These are phyloP conservation scores for Bothriochloa decipiens DNA, from an alignment of 176 grass and related monocot genomes.

Conservation along the genomic window DNA sequence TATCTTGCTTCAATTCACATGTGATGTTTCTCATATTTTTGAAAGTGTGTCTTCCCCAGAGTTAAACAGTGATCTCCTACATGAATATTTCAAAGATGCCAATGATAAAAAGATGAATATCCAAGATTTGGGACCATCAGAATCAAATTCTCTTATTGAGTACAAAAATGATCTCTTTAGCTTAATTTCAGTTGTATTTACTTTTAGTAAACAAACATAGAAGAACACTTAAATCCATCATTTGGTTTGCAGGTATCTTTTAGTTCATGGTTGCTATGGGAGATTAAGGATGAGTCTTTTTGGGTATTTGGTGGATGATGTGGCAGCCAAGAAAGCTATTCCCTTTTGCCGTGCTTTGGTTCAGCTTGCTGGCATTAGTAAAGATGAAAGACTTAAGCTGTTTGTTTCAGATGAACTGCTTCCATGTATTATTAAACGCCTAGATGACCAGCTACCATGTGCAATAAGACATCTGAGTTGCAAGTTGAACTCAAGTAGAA, in stretches of 20 bases:
- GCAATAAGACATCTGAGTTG: constrained; percentile 47
- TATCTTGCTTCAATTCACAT: constrained; percentile 60
- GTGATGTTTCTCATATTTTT: constrained; percentile 61
- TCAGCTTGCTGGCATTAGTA: constrained; percentile 49
- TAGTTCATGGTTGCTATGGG: constrained; percentile 51
- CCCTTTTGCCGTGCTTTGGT: constrained; percentile 60
- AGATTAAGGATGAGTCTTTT: constrained; percentile 54
- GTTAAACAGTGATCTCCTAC: constrained; percentile 46
- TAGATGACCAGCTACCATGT: constrained; percentile 21
- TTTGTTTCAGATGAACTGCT: constrained; percentile 72
- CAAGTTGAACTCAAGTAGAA: constrained; percentile 43
- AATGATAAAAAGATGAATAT: constrained; percentile 41
- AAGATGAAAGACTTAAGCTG: constrained; percentile 46
- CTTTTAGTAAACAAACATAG: constrained; percentile 1
- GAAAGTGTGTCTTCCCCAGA: constrained; percentile 44
- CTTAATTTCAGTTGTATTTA: neutral
- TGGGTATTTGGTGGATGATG: constrained; percentile 67
- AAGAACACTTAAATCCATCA: neutral
- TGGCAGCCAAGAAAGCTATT: constrained; percentile 47
- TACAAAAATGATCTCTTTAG: constrained; percentile 31
- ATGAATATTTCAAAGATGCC: constrained; percentile 45
- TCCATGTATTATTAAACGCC: constrained; percentile 32
- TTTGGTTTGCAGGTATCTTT: constrained; percentile 55
- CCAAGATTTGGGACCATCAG: constrained; percentile 37
- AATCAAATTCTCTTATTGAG: constrained; percentile 60